phyloP scores from a whole-genome alignment of 1,284 basidiomycete genomes.

The Naganishia liquefaciens region DNA sequence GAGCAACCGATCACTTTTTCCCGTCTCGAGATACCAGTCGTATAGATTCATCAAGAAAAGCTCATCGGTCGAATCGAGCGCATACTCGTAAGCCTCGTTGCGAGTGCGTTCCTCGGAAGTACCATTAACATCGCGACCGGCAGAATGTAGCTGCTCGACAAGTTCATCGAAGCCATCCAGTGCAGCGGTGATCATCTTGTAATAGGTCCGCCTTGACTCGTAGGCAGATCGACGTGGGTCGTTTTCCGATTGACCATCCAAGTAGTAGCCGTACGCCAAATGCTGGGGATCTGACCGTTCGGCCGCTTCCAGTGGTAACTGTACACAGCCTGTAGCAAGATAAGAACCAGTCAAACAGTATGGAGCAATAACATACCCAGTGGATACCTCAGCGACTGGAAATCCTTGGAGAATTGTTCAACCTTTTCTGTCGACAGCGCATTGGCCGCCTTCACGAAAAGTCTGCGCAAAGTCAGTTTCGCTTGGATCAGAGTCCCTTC shows the following conservation, averaged over 20 bases:
- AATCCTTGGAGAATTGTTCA: constrained; percentile 80
- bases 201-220: constrained; percentile 71
- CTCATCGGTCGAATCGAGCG: constrained; percentile 80
- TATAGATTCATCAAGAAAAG: constrained; percentile 94
- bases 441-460: constrained; percentile 83
- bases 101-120: constrained; percentile 36
- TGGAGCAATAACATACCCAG: constrained; percentile 60
- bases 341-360: constrained; percentile 7
- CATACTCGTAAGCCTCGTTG: constrained; percentile 55
- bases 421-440: constrained; percentile 83
- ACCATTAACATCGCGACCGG: constrained; percentile 13
- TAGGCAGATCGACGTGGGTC: constrained; percentile 66
- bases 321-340: constrained; percentile 67
- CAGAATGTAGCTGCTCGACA: constrained; percentile 37
- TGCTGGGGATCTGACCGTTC: constrained; percentile 74
- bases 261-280: constrained; percentile 75
- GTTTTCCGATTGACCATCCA: constrained; percentile 62
- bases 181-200: constrained; percentile 78
- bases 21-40: constrained; percentile 82
- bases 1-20: constrained; percentile 82
- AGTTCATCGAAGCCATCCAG: constrained; percentile 73
- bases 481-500: constrained; percentile 30
- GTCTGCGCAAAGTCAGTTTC: constrained; percentile 53
- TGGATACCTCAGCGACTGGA: constrained; percentile 76
- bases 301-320: constrained; percentile 83